These are phyloP conservation scores for Hanseniaspora occidentalis DNA, from an alignment of 805 yeast species.

Conservation along the genomic window DNA sequence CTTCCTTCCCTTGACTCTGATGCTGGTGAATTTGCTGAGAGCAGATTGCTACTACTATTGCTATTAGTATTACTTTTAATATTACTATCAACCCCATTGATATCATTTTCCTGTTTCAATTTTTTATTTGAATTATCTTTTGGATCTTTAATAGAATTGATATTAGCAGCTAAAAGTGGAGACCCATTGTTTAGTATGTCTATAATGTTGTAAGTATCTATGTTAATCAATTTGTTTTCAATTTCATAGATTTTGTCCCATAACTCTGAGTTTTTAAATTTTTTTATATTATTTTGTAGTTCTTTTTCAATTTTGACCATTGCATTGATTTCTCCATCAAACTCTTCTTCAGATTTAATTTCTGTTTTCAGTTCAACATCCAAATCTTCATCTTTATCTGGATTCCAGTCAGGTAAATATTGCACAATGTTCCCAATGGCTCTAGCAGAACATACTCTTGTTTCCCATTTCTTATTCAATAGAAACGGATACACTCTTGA, in stretches of 20 bases:
- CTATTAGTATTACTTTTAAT: no score
- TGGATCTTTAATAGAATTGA: conserved; percentile 13
- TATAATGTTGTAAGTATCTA: conserved; percentile 37
- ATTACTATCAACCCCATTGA: conserved; percentile 8
- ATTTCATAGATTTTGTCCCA: conserved; percentile 18
- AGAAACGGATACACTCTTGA: conserved; percentile 88
- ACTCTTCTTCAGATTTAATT: conserved; percentile 9
- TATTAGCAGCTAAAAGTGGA: conserved; percentile 25
- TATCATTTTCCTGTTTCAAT: conserved; percentile 9
- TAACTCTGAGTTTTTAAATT: conserved; percentile 14
- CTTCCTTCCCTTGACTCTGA: no score
- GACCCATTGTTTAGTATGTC: conserved; percentile 39
- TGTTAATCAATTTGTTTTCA: conserved; percentile 30
- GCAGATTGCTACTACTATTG: no score
- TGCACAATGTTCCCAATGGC: conserved; percentile 90
- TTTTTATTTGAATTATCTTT: conserved; percentile 10
- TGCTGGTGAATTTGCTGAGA: no score
- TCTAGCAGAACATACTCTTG: conserved; percentile 85
- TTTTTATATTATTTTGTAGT: conserved; percentile 20
- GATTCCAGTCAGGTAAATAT: conserved; percentile 75
- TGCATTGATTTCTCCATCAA: conserved; percentile 13
- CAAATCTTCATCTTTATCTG: conserved; percentile 36
- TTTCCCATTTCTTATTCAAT: conserved; percentile 83
- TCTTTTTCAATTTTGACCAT: conserved; percentile 23
- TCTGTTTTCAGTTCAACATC: no score